Evolutionary conservation across 257 asterid species (phyloP), one percentile per base, ranked within the genome.

Genomic region (Gardenia jasminoides): DNA sequence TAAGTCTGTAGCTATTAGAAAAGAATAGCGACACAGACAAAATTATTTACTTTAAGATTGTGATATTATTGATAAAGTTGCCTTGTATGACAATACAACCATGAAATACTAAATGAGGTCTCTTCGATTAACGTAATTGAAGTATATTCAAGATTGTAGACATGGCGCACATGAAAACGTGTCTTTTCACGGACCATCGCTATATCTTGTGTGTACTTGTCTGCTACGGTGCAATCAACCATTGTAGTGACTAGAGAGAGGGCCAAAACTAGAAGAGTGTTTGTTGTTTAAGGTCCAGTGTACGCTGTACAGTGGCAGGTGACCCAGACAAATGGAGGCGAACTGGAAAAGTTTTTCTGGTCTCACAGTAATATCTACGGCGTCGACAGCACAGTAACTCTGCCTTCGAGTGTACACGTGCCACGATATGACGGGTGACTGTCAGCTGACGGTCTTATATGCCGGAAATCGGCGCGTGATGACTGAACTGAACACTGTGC

Each of bases 341-440:
- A 59, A 6, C 69, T 16, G 54, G 52, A 44, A 61, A 24, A 7
- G 6, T 8, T 61, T 59, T 2, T n/a, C n/a, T 13, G 31, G 28
- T 3, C 30, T 26, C 22, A 61, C 67, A 26, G 3, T n/a, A 61
- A 0, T n/a, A 61, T 56, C 67, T n/a, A 17, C 33, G 10, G 33
- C 67, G 36, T n/a, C 2, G 69, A 13, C 70, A 64, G 78, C 26
- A 77, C 81, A 77, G 79, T 71, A 71, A 72, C 24, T 11, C 17
- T n/a, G 2, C 0, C 22, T 8, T 9, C 2, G 2, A 0, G 2
- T 8, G 26, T 20, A 22, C 72, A 80, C 64, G 82, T 68, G 80
- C 67, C 82, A 7, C 0, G 33, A 64, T 52, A 33, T 31, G 9
- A 83, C 31, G 30, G 68, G 86, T 50, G 65, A 46, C 24, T 26